These are phyloP conservation scores for Phytophthora pseudosyringae DNA, from an alignment of 352 stramenopile species.

Conservation along the genomic window DNA sequence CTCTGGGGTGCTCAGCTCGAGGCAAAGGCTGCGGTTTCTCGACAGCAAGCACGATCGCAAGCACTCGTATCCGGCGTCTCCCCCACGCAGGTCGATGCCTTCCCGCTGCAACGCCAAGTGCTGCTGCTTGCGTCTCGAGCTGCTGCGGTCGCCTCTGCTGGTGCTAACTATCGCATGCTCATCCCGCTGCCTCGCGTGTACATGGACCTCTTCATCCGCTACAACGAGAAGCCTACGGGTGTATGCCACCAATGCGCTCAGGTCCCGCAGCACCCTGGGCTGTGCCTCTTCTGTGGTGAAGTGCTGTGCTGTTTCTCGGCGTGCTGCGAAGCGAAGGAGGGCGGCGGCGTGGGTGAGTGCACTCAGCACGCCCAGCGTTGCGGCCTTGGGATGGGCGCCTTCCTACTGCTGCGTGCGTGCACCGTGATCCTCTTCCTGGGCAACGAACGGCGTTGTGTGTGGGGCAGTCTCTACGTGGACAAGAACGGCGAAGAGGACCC, in stretches of 20 bases:
- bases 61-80: constrained; percentile 14
- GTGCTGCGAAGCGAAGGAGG: constrained; percentile 64
- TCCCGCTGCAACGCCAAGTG: constrained; percentile 41
- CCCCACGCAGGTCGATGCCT: constrained; percentile 16
- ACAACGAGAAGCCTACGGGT: constrained; percentile 69
- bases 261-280: constrained; percentile 68
- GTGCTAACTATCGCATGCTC: constrained; percentile 33
- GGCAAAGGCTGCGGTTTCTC: constrained; percentile 68
- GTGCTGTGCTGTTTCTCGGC: constrained; percentile 81
- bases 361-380: constrained; percentile 76
- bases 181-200: constrained; percentile 72
- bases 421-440: constrained; percentile 87
- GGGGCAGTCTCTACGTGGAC: constrained; percentile 86
- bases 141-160: constrained; percentile 17
- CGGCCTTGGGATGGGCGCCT: constrained; percentile 63
- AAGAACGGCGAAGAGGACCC: constrained; percentile 88
- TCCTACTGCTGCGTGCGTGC: constrained; percentile 77
- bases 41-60: constrained; percentile 40
- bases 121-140: constrained; percentile 33
- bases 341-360: constrained; percentile 71
- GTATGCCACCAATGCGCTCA: constrained; percentile 66
- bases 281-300: constrained; percentile 80
- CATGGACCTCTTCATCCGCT: constrained; percentile 85
- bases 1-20: constrained; percentile 79
- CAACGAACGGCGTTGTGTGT: constrained; percentile 82